Evolutionary conservation across 371 early-diverging fungal genomes (phyloP), one percentile per base, ranked within the genome.

Genomic region (Rhizopus arrhizus): DNA sequence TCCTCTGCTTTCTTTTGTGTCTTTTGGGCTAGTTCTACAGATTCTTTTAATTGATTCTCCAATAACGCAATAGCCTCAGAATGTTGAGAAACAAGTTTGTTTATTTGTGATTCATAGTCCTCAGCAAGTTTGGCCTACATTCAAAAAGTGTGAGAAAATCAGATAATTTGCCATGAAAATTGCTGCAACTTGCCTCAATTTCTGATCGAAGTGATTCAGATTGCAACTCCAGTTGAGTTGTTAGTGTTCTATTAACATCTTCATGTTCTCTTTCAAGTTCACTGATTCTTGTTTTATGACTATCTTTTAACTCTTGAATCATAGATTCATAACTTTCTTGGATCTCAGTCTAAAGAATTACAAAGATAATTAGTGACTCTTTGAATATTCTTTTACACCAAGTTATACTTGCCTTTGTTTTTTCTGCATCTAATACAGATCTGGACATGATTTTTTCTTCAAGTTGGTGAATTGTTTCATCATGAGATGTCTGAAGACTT

Each of bases 401-500:
- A 22, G 2, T 22, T 22, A 22, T 22, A 22, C 22, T 22, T 22
- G 22, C 22, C 22, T 22, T 22, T 22, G 22, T 63, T 42, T 68
- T 63, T n/a, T 5, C 48, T 29, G 64, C 49, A 50, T 68, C 49
- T 56, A 38, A 56, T 43, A 51, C 36, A 29, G 64, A 47, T 55
- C 47, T 60, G 51, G 61, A 61, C 61, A 54, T 56, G 46, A 15
- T 55, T 6, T 47, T 48, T 33, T 59, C 31, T 15, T 68, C 33
- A 15, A 59, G 6, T 12, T 59, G 50, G 31, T 65, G 49, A 11
- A 78, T 13, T 3, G 63, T 40, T 16, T 62, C 56, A 35, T 59
- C n/a, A 33, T 78, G 74, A 31, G 66, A 55, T 10, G 53, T 46
- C 33, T 75, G 64, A n/a, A 78, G 42, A 12, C 63, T 58, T 28